These are phyloP conservation scores for Nitzschia palea DNA, from an alignment of 108 stramenopile species.

Conservation along the genomic window DNA sequence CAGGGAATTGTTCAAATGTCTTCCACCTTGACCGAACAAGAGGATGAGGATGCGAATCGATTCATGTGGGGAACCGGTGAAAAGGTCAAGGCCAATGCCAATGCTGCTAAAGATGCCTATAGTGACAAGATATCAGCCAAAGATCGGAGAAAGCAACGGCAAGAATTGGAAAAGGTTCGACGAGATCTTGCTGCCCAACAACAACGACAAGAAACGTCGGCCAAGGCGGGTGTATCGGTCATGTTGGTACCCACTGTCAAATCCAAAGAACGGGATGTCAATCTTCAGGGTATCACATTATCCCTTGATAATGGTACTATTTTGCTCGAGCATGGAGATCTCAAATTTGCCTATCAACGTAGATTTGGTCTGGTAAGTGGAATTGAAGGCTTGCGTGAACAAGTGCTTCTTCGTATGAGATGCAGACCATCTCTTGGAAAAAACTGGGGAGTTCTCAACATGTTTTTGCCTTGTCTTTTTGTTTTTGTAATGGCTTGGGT, in stretches of 20 bases:
- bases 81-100: conserved; percentile 70
- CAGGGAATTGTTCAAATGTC: conserved; percentile 78
- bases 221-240: conserved; percentile 61
- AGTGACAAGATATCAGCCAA: conserved; percentile 60
- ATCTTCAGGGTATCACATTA: conserved; percentile 74
- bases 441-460: not conserved
- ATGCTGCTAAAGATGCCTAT: conserved; percentile 66
- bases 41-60: conserved; percentile 59
- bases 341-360: conserved; percentile 92
- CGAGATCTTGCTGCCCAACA: conserved; percentile 35
- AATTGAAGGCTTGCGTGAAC: not conserved
- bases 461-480: not conserved
- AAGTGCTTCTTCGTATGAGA: not conserved
- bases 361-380: conserved; percentile 75
- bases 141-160: conserved; percentile 72
- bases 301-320: conserved; percentile 85
- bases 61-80: conserved; percentile 70
- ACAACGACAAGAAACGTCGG: conserved; percentile 50
- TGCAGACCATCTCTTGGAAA: not conserved
- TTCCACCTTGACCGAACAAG: conserved; percentile 50
- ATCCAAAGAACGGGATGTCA: conserved; percentile 84
- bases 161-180: conserved; percentile 70
- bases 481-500: not conserved
- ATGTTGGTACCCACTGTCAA: conserved; percentile 81
- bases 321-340: conserved; percentile 86